A percentile compares a stretch with the other conserved stretches of the same genome.
phyloP scores from a whole-genome alignment of 352 stramenopile genomes.

The Pythium aquatile region DNA sequence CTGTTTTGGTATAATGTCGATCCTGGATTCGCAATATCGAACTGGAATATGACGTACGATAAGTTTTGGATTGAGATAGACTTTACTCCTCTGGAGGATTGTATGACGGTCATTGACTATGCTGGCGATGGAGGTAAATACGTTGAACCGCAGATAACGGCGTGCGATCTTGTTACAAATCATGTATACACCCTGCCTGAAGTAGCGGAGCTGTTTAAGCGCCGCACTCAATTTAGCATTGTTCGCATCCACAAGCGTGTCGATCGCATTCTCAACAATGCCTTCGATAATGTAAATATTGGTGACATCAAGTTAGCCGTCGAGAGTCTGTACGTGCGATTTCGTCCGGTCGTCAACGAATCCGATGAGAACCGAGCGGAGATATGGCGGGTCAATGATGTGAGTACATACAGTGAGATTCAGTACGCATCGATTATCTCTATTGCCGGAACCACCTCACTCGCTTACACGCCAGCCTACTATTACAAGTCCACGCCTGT shows the following conservation, averaged over 20 bases:
- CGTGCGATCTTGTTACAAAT: slow-evolving; percentile 3
- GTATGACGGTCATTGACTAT: slow-evolving; percentile 3
- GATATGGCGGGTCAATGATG: slow-evolving; percentile 8
- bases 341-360: slow-evolving; percentile 4
- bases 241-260: slow-evolving; percentile 11
- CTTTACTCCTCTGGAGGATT: background rate
- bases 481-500: slow-evolving; percentile 4
- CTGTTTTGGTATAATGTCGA: slow-evolving; percentile 13
- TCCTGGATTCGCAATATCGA: slow-evolving; percentile 7
- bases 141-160: background rate
- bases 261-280: slow-evolving; percentile 1
- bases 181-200: slow-evolving; percentile 12
- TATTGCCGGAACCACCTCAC: background rate
- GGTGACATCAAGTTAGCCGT: slow-evolving; percentile 7
- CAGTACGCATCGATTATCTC: slow-evolving; percentile 7
- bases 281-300: slow-evolving; percentile 6
- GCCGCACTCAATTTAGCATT: slow-evolving; percentile 6
- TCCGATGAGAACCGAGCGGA: background rate
- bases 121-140: slow-evolving; percentile 9
- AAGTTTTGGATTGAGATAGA: slow-evolving; percentile 10
- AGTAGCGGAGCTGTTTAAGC: slow-evolving; percentile 11
- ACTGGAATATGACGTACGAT: slow-evolving; percentile 14
- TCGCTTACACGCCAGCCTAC: slow-evolving; percentile 7
- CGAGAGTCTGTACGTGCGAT: slow-evolving; percentile 8
- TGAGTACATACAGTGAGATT: slow-evolving; percentile 4